These are phyloP conservation scores for Echinosophora koreensis DNA, from an alignment of 306 rosid genomes.

Conservation along the genomic window DNA sequence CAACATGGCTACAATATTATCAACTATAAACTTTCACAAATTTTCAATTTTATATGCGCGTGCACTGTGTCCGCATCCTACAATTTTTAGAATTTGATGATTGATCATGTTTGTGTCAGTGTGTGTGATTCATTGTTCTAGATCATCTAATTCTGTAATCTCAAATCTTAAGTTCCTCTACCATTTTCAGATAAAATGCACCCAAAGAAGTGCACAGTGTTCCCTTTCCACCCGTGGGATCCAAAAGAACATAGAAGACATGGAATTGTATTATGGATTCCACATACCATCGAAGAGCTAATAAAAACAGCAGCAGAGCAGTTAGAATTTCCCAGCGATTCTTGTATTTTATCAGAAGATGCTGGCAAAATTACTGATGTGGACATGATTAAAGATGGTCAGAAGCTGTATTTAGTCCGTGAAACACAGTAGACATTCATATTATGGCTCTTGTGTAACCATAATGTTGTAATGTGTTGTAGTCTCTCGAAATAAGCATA, in stretches of 20 bases:
- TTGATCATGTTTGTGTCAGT: not conserved
- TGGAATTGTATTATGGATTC: slow-evolving; percentile 86
- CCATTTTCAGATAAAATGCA: slow-evolving; percentile 68
- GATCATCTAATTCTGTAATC: not conserved
- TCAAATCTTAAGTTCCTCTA: slow-evolving; percentile 10
- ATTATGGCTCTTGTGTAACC: slow-evolving; percentile 16
- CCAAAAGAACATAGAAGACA: slow-evolving; percentile 66
- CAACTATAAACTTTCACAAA: no score
- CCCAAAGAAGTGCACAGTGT: slow-evolving; percentile 81
- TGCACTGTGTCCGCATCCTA: not conserved
- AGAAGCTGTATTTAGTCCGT: slow-evolving; percentile 75
- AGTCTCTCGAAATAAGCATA: slow-evolving; percentile 24
- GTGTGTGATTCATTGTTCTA: not conserved
- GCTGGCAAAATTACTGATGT: slow-evolving; percentile 85
- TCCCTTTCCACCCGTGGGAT: slow-evolving; percentile 91
- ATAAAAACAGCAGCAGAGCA: slow-evolving; percentile 63
- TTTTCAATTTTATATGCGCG: not conserved
- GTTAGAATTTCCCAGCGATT: slow-evolving; percentile 50
- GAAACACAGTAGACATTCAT: slow-evolving; percentile 52
- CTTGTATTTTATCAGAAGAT: slow-evolving; percentile 80
- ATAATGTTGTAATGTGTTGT: slow-evolving; percentile 12
- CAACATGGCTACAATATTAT: no score
- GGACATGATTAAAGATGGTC: slow-evolving; percentile 70
- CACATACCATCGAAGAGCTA: slow-evolving; percentile 74
- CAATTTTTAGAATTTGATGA: not conserved